Percentiles rank a stretch among this genome's conserved stretches.
Evolutionary conservation across 2,329 filamentous ascomycete genomes (phyloP).

Genomic region (Microdochium paspali): DNA sequence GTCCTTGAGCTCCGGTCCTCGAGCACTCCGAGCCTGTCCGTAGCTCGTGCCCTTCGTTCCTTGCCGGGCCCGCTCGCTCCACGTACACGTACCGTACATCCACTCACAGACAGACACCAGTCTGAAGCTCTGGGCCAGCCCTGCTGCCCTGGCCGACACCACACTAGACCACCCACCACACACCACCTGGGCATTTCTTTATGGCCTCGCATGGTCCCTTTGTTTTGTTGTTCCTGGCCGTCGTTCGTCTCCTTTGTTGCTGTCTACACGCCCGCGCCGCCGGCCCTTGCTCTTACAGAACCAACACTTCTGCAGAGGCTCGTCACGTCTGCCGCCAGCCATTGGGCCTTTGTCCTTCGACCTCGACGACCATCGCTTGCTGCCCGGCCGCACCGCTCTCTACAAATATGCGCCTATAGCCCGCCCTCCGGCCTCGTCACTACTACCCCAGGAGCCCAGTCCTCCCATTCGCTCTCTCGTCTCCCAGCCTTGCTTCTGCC

Average conservation of each 20-base stretch:
- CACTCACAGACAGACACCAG: too few relatives aligned
- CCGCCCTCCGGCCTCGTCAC: background rate
- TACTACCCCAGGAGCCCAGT: background rate
- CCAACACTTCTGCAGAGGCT: background rate
- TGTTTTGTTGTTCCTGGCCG: background rate
- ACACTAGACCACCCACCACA: background rate
- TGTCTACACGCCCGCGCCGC: background rate
- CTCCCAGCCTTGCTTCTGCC: background rate
- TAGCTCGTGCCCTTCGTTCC: too few relatives aligned
- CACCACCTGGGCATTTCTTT: background rate
- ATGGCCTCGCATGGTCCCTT: background rate
- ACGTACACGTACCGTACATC: too few relatives aligned
- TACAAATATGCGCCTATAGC: background rate
- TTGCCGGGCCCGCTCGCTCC: too few relatives aligned
- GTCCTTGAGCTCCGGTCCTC: too few relatives aligned
- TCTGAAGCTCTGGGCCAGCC: background rate
- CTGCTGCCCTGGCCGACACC: too few relatives aligned
- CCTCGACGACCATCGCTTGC: background rate
- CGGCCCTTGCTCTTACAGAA: background rate
- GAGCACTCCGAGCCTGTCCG: too few relatives aligned
- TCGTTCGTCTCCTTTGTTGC: conserved; percentile 3
- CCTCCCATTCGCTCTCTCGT: background rate
- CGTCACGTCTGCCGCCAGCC: too few relatives aligned
- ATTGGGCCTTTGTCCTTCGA: too few relatives aligned
- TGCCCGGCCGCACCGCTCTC: background rate